phyloP scores from a whole-genome alignment of 2,329 filamentous ascomycete species.

The Pseudocercospora fijiensis region DNA sequence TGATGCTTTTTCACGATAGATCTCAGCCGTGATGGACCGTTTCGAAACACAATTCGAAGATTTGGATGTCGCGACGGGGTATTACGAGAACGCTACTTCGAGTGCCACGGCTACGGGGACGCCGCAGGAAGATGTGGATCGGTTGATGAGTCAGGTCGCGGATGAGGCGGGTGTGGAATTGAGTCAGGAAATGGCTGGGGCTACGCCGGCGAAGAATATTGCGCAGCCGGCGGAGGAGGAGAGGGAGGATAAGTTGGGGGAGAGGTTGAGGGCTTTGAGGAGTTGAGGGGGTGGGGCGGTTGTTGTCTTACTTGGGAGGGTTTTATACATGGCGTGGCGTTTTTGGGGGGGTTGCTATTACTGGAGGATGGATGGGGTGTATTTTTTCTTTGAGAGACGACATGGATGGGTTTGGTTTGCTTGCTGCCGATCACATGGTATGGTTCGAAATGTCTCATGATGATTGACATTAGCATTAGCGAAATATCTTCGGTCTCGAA shows the following conservation, averaged over 20 bases:
- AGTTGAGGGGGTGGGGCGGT: slow-evolving; percentile 38
- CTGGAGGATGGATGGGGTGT: not conserved
- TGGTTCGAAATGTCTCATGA: too few relatives aligned
- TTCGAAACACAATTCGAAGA: slow-evolving; percentile 60
- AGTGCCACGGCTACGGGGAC: slow-evolving; percentile 72
- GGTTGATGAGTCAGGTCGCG: slow-evolving; percentile 78
- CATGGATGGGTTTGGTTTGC: not conserved
- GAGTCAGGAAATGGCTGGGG: slow-evolving; percentile 67
- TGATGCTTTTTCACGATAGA: too few relatives aligned
- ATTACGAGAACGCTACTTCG: slow-evolving; percentile 82
- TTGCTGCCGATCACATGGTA: not conserved
- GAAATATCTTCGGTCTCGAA: not conserved
- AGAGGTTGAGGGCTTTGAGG: slow-evolving; percentile 57
- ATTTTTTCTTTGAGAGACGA: not conserved
- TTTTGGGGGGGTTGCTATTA: not conserved
- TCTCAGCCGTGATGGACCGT: slow-evolving; percentile 65
- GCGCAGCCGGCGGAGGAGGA: slow-evolving; percentile 66
- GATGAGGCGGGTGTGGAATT: slow-evolving; percentile 86
- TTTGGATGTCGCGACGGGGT: slow-evolving; percentile 56
- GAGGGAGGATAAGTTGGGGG: slow-evolving; percentile 71
- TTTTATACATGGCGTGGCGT: not conserved
- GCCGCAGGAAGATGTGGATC: slow-evolving; percentile 81
- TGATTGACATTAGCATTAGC: not conserved
- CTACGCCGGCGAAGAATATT: slow-evolving; percentile 54
- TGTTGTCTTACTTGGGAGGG: not conserved